phyloP scores from a whole-genome alignment of 495 filamentous ascomycete species.

The Massariosphaeria phaeospora region DNA sequence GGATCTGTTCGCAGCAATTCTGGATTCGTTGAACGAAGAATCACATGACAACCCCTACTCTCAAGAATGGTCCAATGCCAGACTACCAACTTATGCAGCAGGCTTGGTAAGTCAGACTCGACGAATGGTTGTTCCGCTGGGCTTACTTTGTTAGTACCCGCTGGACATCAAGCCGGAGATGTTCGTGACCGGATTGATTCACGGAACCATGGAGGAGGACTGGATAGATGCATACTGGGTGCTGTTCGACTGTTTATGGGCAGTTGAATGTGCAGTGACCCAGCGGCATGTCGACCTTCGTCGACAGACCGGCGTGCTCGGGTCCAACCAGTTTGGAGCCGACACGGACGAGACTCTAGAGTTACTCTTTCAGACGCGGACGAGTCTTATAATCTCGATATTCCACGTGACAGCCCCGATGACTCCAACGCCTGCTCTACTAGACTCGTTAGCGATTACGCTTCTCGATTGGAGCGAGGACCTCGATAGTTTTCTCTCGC shows the following conservation, averaged over 20 bases:
- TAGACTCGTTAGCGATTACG: constrained; percentile 21
- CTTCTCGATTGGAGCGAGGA: constrained; percentile 29
- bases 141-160: constrained; percentile 25
- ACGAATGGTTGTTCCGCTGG: neutral
- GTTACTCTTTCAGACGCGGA: constrained; percentile 12
- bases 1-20: constrained; percentile 20
- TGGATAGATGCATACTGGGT: constrained; percentile 32
- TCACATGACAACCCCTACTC: constrained; percentile 17
- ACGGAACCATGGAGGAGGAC: constrained; percentile 24
- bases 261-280: constrained; percentile 26
- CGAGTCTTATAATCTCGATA: constrained; percentile 23
- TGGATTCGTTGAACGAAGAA: constrained; percentile 19
- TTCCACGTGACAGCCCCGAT: constrained; percentile 23
- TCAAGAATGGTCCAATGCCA: constrained; percentile 18
- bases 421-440: constrained; percentile 15
- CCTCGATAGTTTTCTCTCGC: constrained; percentile 19
- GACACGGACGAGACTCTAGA: constrained; percentile 29
- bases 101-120: constrained; percentile 20
- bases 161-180: constrained; percentile 25
- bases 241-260: constrained; percentile 29
- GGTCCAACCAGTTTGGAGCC: neutral
- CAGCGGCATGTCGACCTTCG: constrained; percentile 28
- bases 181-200: constrained; percentile 21
- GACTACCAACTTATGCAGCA: constrained; percentile 22
- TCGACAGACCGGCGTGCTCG: constrained; percentile 14